Evolutionary conservation across 805 yeast species (phyloP), one percentile per base, ranked within the genome.

Genomic region (Sugiyamaella marilandica): DNA sequence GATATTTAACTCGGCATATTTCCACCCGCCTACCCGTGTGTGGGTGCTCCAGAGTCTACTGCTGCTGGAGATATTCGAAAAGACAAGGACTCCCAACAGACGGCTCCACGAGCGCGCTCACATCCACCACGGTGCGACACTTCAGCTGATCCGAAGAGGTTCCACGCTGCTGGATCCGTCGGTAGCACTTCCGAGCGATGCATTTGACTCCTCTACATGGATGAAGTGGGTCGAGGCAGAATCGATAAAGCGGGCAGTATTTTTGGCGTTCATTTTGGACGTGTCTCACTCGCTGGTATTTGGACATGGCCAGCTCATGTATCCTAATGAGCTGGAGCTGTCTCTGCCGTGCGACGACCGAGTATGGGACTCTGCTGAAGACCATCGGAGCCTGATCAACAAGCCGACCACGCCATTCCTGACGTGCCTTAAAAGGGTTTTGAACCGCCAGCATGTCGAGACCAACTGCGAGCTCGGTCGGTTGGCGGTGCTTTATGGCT

Each of bases 71-170:
- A 81, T 83, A 70, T 83, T 81, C 62, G 96, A 88, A 64, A 86
- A 88, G 68, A 39, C 43, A 11, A 77, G 83, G 55, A 82, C 85
- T 59, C 73, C 87, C 0, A 76, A 80, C 46, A 71, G 96, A 61
- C 69, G 70, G 35, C 67, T 85, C 59, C 96, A 88, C 65, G 96
- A 88, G 68, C 68, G 96, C 45, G 85, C 88, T 0, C 92, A 85
- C 65, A 71, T 88, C 18, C 95, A 89, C 64, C 96, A 88, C 66
- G 95, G 94, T 3, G 85, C 95, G 0, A 83, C 91, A 0, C 82
- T 87, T 33, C 96, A 87, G 66, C 70, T 87, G 45, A 68, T 87
- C 47, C 71, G 95, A 58, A 73, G 96, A 61, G 80, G 67, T 47
- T 41, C 62, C 57, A 77, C 86, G 0, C 67, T 87, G 69, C 66